A percentile compares a stretch with the other conserved stretches of the same genome.
Evolutionary conservation across 257 asterid genomes (phyloP).

Genomic region (Scutellaria baicalensis): DNA sequence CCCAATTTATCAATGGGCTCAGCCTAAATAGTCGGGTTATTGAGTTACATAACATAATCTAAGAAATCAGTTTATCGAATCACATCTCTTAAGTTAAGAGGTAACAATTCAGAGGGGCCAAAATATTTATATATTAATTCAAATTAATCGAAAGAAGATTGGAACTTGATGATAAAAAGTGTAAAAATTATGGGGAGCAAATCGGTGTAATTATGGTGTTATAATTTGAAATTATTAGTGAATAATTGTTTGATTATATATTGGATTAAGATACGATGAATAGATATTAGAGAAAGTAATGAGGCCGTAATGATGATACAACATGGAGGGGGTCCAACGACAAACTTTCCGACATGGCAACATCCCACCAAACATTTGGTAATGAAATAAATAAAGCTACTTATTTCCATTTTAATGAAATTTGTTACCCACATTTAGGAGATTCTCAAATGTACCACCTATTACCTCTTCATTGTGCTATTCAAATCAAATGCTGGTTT

Average conservation of each 20-base stretch:
- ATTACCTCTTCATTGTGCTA: too few relatives aligned
- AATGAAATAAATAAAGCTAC: background rate
- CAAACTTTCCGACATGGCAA: conserved; percentile 1
- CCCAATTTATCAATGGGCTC: too few relatives aligned
- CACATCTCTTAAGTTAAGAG: too few relatives aligned
- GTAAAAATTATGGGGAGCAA: background rate
- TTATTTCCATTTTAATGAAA: background rate
- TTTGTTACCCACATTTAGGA: too few relatives aligned
- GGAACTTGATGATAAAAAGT: background rate
- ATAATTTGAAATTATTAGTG: conserved; percentile 13
- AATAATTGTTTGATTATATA: background rate
- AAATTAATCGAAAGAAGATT: too few relatives aligned
- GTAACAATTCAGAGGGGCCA: too few relatives aligned
- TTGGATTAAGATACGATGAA: background rate
- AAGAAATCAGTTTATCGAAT: too few relatives aligned
- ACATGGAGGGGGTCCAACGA: conserved; percentile 15
- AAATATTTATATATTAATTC: too few relatives aligned
- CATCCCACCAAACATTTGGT: background rate
- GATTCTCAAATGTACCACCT: too few relatives aligned
- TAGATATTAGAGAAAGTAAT: background rate
- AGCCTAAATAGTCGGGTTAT: too few relatives aligned
- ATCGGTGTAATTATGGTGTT: conserved; percentile 13
- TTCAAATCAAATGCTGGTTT: background rate
- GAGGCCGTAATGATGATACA: conserved; percentile 15
- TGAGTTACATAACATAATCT: too few relatives aligned